These are phyloP conservation scores for Melaleuca alternifolia DNA, from an alignment of 345 rosid genomes.

Conservation along the genomic window DNA sequence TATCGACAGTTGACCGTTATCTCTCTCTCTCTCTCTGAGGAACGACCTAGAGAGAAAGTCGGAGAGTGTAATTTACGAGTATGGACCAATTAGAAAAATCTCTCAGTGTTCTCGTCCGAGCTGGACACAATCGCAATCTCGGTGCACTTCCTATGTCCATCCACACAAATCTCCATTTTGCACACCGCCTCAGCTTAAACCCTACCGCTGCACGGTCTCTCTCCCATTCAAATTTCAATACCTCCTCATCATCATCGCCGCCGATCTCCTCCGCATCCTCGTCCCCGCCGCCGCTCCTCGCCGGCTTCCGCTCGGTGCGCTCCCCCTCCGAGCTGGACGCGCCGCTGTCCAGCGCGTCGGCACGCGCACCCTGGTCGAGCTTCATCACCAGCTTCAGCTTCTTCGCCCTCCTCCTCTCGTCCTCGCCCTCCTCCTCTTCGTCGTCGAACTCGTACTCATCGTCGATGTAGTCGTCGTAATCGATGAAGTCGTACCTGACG, in stretches of 20 bases:
- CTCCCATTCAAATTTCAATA: background rate
- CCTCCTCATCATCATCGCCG: constrained; percentile 7
- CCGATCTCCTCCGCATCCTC: background rate
- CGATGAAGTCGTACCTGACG: constrained; percentile 73
- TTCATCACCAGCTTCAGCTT: constrained; percentile 69
- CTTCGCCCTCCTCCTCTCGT: constrained; percentile 60
- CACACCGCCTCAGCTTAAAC: background rate
- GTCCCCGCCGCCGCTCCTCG: background rate
- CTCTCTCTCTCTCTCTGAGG: background rate
- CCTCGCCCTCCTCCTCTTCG: constrained; percentile 24
- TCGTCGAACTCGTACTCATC: constrained; percentile 28
- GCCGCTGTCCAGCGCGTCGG: constrained; percentile 13
- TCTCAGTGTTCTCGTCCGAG: constrained; percentile 2
- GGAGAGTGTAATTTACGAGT: constrained; percentile 12
- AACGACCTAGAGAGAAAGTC: background rate
- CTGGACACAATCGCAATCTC: constrained; percentile 1
- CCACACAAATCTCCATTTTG: background rate
- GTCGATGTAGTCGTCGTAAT: constrained; percentile 57
- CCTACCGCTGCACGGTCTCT: background rate
- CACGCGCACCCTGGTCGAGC: constrained; percentile 51
- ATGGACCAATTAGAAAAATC: constrained; percentile 10
- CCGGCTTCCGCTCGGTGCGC: constrained; percentile 1
- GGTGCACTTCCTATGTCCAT: background rate
- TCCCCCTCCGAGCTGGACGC: constrained; percentile 23
- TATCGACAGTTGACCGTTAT: constrained; percentile 67